Evolutionary conservation across 768 basidiomycete genomes (phyloP).

Genomic region (Leccinum pellstonianum): DNA sequence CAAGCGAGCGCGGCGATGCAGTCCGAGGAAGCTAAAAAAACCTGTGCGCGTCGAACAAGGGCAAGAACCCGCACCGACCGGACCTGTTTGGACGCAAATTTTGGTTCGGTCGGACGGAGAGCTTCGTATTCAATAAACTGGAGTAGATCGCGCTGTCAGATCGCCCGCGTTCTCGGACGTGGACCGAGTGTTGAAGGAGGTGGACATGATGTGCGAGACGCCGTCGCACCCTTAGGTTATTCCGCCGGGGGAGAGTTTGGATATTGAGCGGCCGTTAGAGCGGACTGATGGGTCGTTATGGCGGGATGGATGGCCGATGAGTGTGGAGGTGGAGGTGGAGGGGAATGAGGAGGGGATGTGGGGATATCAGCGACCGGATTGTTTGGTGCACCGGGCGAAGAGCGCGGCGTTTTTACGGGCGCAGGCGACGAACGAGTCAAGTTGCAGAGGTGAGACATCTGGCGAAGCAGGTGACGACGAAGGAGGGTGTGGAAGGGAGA

Average conservation of each 20-base stretch:
- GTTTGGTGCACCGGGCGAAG: constrained; percentile 61
- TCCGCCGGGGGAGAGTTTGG: constrained; percentile 53
- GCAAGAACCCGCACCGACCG: too few species aligned
- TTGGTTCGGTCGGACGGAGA: too few species aligned
- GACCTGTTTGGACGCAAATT: too few species aligned
- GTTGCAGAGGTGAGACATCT: constrained; percentile 42
- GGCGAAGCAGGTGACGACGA: too few species aligned
- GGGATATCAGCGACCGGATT: constrained; percentile 42
- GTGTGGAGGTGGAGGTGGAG: constrained; percentile 1
- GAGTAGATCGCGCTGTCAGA: constrained; percentile 91
- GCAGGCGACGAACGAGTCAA: constrained; percentile 64
- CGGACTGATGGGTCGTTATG: constrained; percentile 73
- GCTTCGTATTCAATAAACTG: constrained; percentile 64
- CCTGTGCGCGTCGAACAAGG: too few species aligned
- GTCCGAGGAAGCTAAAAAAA: too few species aligned
- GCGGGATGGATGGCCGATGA: constrained; percentile 57
- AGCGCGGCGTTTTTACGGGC: constrained; percentile 40
- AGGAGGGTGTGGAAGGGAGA: too few species aligned
- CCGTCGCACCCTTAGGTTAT: constrained; percentile 86
- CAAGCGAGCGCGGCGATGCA: too few species aligned
- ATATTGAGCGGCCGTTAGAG: constrained; percentile 44
- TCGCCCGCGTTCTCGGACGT: constrained; percentile 92
- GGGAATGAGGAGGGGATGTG: neutral
- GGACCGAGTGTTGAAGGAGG: constrained; percentile 91
- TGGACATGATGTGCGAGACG: constrained; percentile 93